A percentile compares a stretch with the other conserved stretches of the same genome.
Conservation (phyloP, 768 basidiomycete species). For the Cystobasidium onofrii region DNA sequence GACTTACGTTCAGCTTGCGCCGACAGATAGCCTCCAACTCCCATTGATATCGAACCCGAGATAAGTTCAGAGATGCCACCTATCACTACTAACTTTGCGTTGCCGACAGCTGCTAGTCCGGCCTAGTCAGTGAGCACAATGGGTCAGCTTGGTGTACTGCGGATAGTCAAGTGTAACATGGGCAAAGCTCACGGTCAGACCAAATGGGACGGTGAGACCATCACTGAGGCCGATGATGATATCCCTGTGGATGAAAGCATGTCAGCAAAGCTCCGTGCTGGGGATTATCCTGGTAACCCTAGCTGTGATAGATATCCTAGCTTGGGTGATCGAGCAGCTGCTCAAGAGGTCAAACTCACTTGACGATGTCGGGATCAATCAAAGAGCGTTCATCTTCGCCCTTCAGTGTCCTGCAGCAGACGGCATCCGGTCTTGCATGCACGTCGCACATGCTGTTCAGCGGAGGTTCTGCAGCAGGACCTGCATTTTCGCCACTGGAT, state of each 20-base stretch:
- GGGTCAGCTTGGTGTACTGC: not conserved
- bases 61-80: slow-evolving; percentile 89
- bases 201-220: slow-evolving; percentile 69
- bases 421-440: slow-evolving; percentile 26
- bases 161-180: not conserved
- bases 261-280: too few relatives aligned
- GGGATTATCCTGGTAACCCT: too few relatives aligned
- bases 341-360: slow-evolving; percentile 46
- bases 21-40: slow-evolving; percentile 93
- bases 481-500: not conserved
- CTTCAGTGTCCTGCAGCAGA: slow-evolving; percentile 84
- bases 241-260: not conserved
- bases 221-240: slow-evolving; percentile 10
- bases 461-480: not conserved
- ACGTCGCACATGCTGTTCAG: slow-evolving; percentile 25
- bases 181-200: slow-evolving; percentile 51
- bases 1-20: slow-evolving; percentile 75
- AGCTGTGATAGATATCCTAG: too few relatives aligned
- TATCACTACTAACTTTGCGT: slow-evolving; percentile 64
- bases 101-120: slow-evolving; percentile 77
- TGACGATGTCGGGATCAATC: slow-evolving; percentile 75
- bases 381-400: slow-evolving; percentile 69
- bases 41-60: slow-evolving; percentile 95
- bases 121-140: slow-evolving; percentile 47
- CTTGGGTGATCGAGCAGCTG: not conserved